Evolutionary conservation across 257 asterid species (phyloP), one percentile per base, ranked within the genome.

Genomic region (Cruciata laevipes): DNA sequence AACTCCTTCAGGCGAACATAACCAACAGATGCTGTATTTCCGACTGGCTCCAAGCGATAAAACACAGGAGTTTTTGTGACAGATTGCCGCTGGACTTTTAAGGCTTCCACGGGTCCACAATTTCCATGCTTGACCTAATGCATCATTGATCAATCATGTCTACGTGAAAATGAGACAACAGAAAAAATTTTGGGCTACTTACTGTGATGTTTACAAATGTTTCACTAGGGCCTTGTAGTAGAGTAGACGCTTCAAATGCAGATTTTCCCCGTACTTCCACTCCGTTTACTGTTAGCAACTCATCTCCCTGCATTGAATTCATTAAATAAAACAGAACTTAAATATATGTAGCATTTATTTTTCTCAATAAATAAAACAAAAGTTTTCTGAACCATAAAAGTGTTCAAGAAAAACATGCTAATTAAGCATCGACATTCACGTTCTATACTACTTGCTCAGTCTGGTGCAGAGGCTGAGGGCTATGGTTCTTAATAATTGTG

Each of bases 1-100:
- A 93, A 93, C 80, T 93, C 99, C 83, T 87, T 93, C n/a, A 93
- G 81, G 72, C 88, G 97, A 64, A 93, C 94, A 79, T 93, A 93
- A 76, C 99, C 99, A 71, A 90, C 90, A 73, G 86, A 78, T 75
- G 85, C 67, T 59, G 84, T 80, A 78, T 80, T 81, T 70, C 81
- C 90, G 25, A 75, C 85, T 77, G 85, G 95, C 78, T 90, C 96
- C 84, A 88, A 69, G 38, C 91, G 81, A 77, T 93, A 93, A 84
- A 85, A 93, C 63, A 93, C 97, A 25, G 99, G 99, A 30, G 95
- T 81, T 78, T 84, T 90, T 60, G 97, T 95, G 78, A 84, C 81
- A 76, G 97, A 85, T 82, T 90, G 94, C 84, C 99, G 85, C 82
- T 86, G 89, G 69, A 93, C 82, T 65, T 75, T 79, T 74, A 93